These are phyloP conservation scores for Brassica juncea DNA, from an alignment of 345 rosid species.

Conservation along the genomic window DNA sequence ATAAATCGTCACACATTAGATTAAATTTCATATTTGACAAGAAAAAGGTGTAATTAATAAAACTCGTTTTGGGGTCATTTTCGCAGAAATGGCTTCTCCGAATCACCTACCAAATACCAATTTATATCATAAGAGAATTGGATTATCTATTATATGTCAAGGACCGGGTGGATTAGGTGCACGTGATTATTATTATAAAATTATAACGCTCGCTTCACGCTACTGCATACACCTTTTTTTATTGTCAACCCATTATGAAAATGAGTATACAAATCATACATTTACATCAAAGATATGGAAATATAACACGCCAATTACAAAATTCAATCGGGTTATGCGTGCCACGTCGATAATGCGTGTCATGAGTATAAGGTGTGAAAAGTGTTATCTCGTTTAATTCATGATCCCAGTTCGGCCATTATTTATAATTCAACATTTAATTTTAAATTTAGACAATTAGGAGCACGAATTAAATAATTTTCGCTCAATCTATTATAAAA, in stretches of 20 bases:
- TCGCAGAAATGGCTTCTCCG: neutral
- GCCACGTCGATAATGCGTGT: constrained; percentile 10
- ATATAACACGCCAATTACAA: constrained; percentile 16
- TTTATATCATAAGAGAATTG: neutral
- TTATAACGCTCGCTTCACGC: constrained; percentile 30
- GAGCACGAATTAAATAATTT: neutral
- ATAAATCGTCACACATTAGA: neutral
- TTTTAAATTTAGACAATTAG: neutral
- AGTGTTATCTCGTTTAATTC: neutral
- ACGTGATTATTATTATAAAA: constrained; percentile 36
- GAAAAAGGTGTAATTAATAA: neutral
- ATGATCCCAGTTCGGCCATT: neutral
- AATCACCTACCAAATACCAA: neutral
- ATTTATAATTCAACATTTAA: neutral
- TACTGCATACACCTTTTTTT: neutral
- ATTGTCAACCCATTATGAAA: constrained; percentile 26
- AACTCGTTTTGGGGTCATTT: constrained; percentile 18
- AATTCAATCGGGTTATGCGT: neutral
- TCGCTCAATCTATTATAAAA: too few relatives aligned
- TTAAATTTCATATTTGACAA: constrained; percentile 5
- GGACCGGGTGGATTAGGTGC: constrained; percentile 39
- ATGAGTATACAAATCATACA: constrained; percentile 25
- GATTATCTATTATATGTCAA: constrained; percentile 22
- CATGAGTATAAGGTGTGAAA: neutral
- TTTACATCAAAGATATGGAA: constrained; percentile 6